A percentile compares a stretch with the other conserved stretches of the same genome.
Evolutionary conservation across 73 alveolate species (phyloP).

Genomic region (Tetrahymena borealis): DNA sequence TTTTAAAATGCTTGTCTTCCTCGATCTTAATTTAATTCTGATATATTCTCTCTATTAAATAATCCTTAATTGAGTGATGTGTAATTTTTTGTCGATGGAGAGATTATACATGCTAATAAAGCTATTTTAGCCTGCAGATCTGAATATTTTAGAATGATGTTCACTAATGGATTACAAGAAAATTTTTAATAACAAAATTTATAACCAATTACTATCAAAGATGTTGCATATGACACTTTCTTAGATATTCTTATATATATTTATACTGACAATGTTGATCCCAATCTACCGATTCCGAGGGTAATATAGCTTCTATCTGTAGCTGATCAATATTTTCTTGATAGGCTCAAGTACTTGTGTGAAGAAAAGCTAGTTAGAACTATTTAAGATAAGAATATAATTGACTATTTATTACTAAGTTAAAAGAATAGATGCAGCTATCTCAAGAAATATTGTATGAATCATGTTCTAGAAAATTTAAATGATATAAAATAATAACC

Average conservation of each 20-base stretch:
- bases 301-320: not conserved
- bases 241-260: constrained; percentile 15
- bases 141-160: constrained; percentile 19
- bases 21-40: constrained; percentile 10
- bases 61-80: constrained; percentile 43
- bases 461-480: not conserved
- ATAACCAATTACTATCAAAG: not conserved
- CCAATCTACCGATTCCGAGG: not conserved
- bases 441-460: not conserved
- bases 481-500: not conserved
- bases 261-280: constrained; percentile 21
- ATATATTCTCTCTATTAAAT: constrained; percentile 4
- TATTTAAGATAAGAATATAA: constrained; percentile 8
- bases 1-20: constrained; percentile 46
- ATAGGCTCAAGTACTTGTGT: constrained; percentile 26
- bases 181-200: not conserved
- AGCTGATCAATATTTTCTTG: constrained; percentile 20
- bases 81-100: constrained; percentile 23
- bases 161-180: constrained; percentile 23
- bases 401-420: constrained; percentile 20
- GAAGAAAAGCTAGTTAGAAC: constrained; percentile 26
- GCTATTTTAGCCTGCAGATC: constrained; percentile 32
- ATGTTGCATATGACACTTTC: constrained; percentile 6
- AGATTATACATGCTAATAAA: constrained; percentile 21
- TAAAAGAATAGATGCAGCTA: constrained; percentile 15